phyloP scores from a whole-genome alignment of 2,329 filamentous ascomycete species.

The Aspergillus cejpii region DNA sequence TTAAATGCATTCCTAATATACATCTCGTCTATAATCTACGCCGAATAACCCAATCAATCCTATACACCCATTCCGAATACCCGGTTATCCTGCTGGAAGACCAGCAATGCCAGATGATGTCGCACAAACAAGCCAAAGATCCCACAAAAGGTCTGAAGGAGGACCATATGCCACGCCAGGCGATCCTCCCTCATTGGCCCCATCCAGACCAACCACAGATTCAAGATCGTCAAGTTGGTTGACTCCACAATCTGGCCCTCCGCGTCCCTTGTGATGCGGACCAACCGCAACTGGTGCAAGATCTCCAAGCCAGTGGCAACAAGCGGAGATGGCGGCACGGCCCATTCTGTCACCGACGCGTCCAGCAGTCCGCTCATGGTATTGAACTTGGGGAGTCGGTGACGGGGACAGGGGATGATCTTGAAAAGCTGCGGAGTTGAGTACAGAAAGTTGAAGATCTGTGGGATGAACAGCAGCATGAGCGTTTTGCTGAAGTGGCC shows the following conservation, averaged over 20 bases:
- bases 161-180: constrained; percentile 69
- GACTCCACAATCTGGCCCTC: constrained; percentile 68
- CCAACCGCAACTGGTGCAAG: constrained; percentile 60
- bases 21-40: not conserved
- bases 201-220: constrained; percentile 93
- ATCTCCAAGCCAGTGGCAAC: constrained; percentile 60
- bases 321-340: constrained; percentile 59
- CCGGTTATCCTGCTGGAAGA: constrained; percentile 84
- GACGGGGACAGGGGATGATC: constrained; percentile 83
- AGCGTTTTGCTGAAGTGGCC: constrained; percentile 98
- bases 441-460: constrained; percentile 95
- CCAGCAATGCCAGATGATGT: constrained; percentile 74
- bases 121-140: constrained; percentile 77
- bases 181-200: constrained; percentile 83
- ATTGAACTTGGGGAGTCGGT: constrained; percentile 86
- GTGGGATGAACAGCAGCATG: constrained; percentile 80
- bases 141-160: constrained; percentile 69
- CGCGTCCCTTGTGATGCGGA: constrained; percentile 61
- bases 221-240: constrained; percentile 86
- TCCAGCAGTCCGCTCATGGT: constrained; percentile 76
- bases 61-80: constrained; percentile 21
- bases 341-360: constrained; percentile 74
- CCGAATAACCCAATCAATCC: not conserved
- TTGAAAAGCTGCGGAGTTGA: constrained; percentile 87
- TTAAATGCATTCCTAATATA: not conserved